These are phyloP conservation scores for Phytopythium vexans DNA, from an alignment of 352 stramenopile species.

Conservation along the genomic window DNA sequence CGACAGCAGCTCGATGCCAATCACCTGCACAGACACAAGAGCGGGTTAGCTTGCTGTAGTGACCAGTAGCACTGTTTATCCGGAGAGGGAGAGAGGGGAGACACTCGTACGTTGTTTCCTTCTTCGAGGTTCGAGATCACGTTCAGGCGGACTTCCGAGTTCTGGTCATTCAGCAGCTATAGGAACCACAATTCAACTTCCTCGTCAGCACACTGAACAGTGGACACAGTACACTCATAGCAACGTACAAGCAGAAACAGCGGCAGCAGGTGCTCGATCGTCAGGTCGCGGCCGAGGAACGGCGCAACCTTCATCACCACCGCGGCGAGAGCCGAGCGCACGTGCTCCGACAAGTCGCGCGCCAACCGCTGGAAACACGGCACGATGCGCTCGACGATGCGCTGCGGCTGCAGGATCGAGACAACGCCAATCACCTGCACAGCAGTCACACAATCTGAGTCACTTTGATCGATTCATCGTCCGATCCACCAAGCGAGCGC, in stretches of 20 bases:
- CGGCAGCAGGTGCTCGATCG: constrained; percentile 93
- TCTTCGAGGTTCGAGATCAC: constrained; percentile 97
- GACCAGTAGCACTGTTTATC: too few species aligned
- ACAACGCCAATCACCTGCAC: constrained; percentile 41
- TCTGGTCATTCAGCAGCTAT: constrained; percentile 94
- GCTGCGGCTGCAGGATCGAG: constrained; percentile 52
- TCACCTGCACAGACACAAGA: constrained; percentile 59
- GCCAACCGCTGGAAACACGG: constrained; percentile 91
- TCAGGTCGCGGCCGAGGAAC: constrained; percentile 91
- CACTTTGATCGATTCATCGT: not conserved
- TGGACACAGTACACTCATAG: not conserved
- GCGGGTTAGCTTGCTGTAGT: not conserved
- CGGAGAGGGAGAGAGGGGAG: not conserved
- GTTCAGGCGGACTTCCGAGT: constrained; percentile 97
- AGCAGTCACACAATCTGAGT: not conserved
- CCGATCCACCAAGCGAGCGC: constrained; percentile 7
- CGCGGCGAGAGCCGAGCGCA: constrained; percentile 93
- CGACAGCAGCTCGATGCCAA: constrained; percentile 96
- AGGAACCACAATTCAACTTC: constrained; percentile 6
- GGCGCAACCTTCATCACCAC: constrained; percentile 95
- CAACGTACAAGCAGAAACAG: constrained; percentile 88
- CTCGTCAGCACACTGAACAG: constrained; percentile 3
- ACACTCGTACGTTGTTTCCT: constrained; percentile 86
- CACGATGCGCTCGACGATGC: constrained; percentile 71
- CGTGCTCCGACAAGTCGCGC: constrained; percentile 96